Conservation (phyloP, 805 yeast species). For the Barnettozyma siamensis region DNA sequence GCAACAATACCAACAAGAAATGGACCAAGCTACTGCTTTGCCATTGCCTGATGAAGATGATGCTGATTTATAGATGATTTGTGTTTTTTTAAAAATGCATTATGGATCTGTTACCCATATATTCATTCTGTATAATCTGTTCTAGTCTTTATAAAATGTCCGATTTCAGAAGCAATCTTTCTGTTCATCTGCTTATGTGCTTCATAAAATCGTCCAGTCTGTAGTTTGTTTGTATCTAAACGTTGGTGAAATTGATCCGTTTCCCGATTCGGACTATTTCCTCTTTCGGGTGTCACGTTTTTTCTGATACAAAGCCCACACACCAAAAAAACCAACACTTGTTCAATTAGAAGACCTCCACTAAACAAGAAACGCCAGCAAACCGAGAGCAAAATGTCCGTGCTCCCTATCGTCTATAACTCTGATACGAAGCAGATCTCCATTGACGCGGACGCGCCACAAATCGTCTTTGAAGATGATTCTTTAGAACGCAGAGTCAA, state of each 20-base stretch:
- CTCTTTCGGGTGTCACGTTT: background rate
- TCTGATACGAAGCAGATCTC: conserved; percentile 4
- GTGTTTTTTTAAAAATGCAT: background rate
- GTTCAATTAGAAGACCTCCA: no score
- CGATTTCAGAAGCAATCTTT: no score
- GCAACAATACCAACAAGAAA: conserved; percentile 98
- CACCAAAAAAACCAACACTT: background rate
- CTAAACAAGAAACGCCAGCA: no score
- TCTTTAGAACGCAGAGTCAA: conserved; percentile 4
- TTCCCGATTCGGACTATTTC: background rate
- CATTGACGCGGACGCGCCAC: background rate
- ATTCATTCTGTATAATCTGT: background rate
- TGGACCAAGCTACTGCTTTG: conserved; percentile 98
- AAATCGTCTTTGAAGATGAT: conserved; percentile 4
- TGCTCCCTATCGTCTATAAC: conserved; percentile 4
- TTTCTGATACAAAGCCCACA: no score
- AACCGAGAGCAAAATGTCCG: conserved; percentile 5
- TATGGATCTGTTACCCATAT: background rate
- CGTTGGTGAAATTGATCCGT: no score
- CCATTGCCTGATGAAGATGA: conserved; percentile 99
- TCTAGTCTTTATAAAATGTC: background rate
- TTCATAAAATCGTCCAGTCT: no score
- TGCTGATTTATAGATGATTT: conserved; percentile 74
- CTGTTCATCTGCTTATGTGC: background rate
- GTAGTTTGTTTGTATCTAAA: no score